A percentile compares a stretch with the other conserved stretches of the same genome.
phyloP scores from a whole-genome alignment of 2,329 filamentous ascomycete species.

The Fusarium euwallaceae region DNA sequence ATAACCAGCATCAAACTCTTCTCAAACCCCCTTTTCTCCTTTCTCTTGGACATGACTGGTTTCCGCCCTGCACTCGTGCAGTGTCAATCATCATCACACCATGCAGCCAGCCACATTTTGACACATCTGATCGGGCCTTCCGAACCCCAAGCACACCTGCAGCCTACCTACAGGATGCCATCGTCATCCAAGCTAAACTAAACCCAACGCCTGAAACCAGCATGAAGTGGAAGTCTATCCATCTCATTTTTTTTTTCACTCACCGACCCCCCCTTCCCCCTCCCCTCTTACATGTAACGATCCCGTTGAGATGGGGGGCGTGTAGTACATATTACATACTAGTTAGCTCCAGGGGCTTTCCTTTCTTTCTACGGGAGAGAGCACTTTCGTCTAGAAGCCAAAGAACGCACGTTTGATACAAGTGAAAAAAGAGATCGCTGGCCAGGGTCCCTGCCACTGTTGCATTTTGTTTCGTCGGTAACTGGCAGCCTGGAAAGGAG shows the following conservation, averaged over 20 bases:
- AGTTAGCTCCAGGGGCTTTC: background rate
- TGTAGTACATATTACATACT: background rate
- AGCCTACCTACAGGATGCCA: background rate
- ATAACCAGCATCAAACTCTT: background rate
- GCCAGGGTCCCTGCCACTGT: conserved; percentile 1
- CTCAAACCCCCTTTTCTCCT: background rate
- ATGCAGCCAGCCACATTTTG: conserved; percentile 12
- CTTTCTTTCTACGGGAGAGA: background rate
- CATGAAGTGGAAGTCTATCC: conserved; percentile 7
- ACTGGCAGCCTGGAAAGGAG: background rate
- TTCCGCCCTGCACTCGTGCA: background rate
- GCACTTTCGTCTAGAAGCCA: background rate
- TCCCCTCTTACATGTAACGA: background rate
- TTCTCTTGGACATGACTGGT: background rate
- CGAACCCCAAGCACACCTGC: background rate
- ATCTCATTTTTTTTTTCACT: conserved; percentile 15
- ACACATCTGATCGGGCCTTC: background rate
- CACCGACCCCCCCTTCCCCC: background rate
- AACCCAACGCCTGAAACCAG: conserved; percentile 28
- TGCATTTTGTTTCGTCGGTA: conserved; percentile 2
- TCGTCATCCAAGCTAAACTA: background rate
- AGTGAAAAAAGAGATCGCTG: conserved; percentile 5
- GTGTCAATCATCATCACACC: conserved; percentile 3
- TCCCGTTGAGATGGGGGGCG: background rate
- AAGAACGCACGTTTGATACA: background rate